Evolutionary conservation across 495 filamentous ascomycete genomes (phyloP).

Genomic region (Chlorociboria aeruginascens): DNA sequence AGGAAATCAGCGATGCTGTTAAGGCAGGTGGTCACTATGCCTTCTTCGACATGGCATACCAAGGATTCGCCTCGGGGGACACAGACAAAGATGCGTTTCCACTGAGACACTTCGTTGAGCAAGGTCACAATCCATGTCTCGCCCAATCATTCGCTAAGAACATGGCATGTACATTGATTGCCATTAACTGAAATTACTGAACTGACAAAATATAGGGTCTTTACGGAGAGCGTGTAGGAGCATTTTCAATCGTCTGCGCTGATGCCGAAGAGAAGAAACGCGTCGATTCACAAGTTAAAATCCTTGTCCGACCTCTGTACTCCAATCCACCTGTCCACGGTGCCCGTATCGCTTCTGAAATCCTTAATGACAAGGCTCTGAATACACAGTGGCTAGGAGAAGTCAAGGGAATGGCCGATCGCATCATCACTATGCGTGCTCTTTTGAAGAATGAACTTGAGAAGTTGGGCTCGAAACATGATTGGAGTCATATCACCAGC

Average conservation of each 20-base stretch:
- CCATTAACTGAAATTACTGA: neutral
- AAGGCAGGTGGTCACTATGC: conserved; percentile 84
- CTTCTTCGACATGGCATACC: conserved; percentile 99
- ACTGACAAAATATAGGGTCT: conserved; percentile 49
- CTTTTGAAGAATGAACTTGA: conserved; percentile 88
- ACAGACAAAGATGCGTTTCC: conserved; percentile 89
- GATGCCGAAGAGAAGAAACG: conserved; percentile 87
- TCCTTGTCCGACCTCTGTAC: conserved; percentile 92
- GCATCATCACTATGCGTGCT: conserved; percentile 95
- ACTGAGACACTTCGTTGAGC: conserved; percentile 77
- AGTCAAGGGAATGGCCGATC: conserved; percentile 98
- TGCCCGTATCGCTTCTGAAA: conserved; percentile 83
- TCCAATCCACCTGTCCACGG: conserved; percentile 96
- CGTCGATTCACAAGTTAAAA: conserved; percentile 96
- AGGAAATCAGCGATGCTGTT: conserved; percentile 76
- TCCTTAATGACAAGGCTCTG: conserved; percentile 76
- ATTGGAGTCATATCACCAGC: conserved; percentile 97
- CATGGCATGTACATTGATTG: conserved; percentile 49
- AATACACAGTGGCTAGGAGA: conserved; percentile 93
- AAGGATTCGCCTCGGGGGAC: conserved; percentile 91
- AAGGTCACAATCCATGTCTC: conserved; percentile 83
- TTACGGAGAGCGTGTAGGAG: conserved; percentile 95
- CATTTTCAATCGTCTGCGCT: conserved; percentile 84
- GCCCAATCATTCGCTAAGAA: conserved; percentile 99
- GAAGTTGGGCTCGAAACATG: conserved; percentile 85